A percentile compares a stretch with the other conserved stretches of the same genome.
Conservation (phyloP, 2,329 filamentous ascomycete genomes). For the Alternaria brassicae region DNA sequence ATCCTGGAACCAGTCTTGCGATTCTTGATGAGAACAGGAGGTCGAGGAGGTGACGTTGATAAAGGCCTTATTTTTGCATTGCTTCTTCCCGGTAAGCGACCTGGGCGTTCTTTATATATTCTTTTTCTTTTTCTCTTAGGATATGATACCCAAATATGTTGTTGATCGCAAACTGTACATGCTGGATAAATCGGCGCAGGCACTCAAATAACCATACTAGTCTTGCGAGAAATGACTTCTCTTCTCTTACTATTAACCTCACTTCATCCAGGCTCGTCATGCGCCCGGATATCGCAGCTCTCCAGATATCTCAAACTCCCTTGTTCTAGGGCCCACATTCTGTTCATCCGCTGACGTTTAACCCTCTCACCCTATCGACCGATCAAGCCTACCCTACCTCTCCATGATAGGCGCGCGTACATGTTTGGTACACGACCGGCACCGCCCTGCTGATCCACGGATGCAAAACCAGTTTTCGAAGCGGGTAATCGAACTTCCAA, state of each 20-base stretch:
- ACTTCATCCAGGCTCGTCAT: background rate
- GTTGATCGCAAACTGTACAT: slow-evolving; percentile 4
- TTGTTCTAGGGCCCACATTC: background rate
- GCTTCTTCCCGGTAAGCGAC: background rate
- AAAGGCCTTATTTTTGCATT: slow-evolving; percentile 13
- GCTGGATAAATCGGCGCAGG: background rate
- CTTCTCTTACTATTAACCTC: background rate
- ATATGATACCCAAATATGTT: slow-evolving; percentile 29
- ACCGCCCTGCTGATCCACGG: background rate
- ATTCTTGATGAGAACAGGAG: slow-evolving; percentile 19
- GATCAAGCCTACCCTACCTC: background rate
- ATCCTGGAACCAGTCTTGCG: slow-evolving; percentile 29
- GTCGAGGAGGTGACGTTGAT: slow-evolving; percentile 4
- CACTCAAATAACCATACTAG: background rate
- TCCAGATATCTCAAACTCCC: background rate
- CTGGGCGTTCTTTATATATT: slow-evolving; percentile 5
- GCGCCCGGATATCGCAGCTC: background rate
- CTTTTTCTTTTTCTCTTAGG: background rate
- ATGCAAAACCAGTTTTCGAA: background rate
- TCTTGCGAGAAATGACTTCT: background rate
- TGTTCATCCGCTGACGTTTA: background rate
- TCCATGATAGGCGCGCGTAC: background rate
- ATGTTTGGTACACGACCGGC: background rate
- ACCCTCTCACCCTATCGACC: background rate
- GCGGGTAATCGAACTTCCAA: slow-evolving; percentile 6